These are phyloP conservation scores for Polygonum maritimum DNA, from an alignment of 148 eudicot species.

Conservation along the genomic window DNA sequence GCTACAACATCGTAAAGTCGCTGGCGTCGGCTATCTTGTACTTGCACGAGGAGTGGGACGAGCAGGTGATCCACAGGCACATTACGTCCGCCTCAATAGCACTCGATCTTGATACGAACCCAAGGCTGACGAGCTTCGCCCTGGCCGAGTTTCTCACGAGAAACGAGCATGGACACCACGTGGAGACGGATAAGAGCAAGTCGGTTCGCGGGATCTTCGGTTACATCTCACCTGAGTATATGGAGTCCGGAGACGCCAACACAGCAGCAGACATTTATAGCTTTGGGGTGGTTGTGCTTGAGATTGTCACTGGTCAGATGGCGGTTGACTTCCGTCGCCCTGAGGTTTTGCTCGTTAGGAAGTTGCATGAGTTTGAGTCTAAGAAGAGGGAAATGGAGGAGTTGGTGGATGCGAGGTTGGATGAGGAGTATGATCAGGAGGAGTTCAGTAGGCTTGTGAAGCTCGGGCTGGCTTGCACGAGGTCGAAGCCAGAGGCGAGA, in stretches of 20 bases:
- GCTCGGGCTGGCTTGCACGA: conserved; percentile 77
- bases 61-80: conserved; percentile 85
- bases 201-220: conserved; percentile 83
- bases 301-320: conserved; percentile 69
- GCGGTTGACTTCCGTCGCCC: conserved; percentile 77
- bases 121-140: conserved; percentile 75
- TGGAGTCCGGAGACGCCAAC: conserved; percentile 81
- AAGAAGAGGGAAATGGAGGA: conserved; percentile 39
- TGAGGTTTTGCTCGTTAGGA: conserved; percentile 52
- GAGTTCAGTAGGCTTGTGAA: conserved; percentile 55
- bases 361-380: conserved; percentile 45
- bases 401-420: conserved; percentile 52
- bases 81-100: conserved; percentile 73
- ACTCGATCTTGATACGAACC: conserved; percentile 72
- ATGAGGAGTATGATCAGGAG: conserved; percentile 36
- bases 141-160: conserved; percentile 81
- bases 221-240: conserved; percentile 86
- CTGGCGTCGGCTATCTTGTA: conserved; percentile 76
- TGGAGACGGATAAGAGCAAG: conserved; percentile 33
- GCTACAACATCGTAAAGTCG: conserved; percentile 67
- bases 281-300: conserved; percentile 85
- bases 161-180: conserved; percentile 63
- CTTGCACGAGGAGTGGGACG: conserved; percentile 98
- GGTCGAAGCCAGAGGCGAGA: conserved; percentile 47
- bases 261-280: conserved; percentile 81